Percentiles rank a stretch among this genome's conserved stretches.
Conservation (phyloP, 1,139 yeast genomes). For the Trichomonascaceae sp. region DNA sequence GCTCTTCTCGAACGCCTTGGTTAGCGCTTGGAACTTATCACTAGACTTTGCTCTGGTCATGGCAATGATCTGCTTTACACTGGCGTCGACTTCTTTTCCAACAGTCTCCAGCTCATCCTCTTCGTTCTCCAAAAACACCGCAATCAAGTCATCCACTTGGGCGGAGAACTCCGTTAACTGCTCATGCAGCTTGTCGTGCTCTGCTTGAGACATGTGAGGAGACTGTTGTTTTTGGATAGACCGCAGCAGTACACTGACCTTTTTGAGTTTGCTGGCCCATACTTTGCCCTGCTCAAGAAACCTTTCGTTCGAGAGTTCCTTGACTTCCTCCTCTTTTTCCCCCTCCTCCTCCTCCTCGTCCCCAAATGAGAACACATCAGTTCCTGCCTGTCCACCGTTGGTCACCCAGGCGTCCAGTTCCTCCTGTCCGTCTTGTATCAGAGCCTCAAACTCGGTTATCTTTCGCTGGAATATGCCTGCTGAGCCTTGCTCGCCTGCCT, state of each 20-base stretch:
- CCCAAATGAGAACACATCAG: no score
- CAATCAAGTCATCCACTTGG: conserved; percentile 8
- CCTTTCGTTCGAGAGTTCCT: no score
- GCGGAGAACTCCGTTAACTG: conserved; percentile 5
- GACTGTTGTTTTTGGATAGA: not conserved
- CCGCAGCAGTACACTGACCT: not conserved
- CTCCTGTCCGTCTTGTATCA: not conserved
- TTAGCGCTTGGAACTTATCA: no score
- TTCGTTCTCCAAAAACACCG: conserved; percentile 4
- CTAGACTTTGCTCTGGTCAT: no score
- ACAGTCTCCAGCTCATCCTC: not conserved
- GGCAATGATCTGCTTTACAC: not conserved
- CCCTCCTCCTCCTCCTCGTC: not conserved
- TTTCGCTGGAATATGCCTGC: not conserved
- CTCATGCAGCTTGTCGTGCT: conserved; percentile 3
- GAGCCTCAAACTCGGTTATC: not conserved
- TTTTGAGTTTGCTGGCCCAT: not conserved
- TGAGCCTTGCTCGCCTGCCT: not conserved
- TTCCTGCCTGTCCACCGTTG: no score
- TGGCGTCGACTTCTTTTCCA: not conserved
- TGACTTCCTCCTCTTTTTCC: not conserved
- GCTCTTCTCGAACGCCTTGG: no score
- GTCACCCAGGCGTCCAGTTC: not conserved
- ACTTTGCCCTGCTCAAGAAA: no score
- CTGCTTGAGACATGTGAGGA: not conserved